Evolutionary conservation across 129 eudicot genomes (phyloP).

Genomic region (Lonicera japonica): DNA sequence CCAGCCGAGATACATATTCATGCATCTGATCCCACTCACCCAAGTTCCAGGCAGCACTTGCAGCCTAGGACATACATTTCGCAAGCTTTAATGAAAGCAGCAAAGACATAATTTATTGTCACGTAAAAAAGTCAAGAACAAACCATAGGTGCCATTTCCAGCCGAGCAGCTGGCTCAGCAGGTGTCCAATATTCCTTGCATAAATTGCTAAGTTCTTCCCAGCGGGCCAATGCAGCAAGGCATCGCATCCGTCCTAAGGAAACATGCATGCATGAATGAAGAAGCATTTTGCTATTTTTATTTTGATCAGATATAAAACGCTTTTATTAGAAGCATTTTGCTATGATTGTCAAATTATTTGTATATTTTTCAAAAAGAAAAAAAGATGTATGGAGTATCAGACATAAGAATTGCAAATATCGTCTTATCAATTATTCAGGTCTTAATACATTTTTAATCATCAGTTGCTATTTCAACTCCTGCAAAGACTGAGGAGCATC

Average conservation of each 20-base stretch:
- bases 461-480: too few relatives aligned
- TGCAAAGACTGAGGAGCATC: too few relatives aligned
- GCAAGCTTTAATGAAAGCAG: slow-evolving; percentile 8
- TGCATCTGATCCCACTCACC: slow-evolving; percentile 99
- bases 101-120: slow-evolving; percentile 1
- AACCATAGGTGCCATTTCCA: slow-evolving; percentile 99
- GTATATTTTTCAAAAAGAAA: too few relatives aligned
- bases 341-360: neutral
- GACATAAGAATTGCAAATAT: neutral
- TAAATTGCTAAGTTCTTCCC: slow-evolving; percentile 95
- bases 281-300: neutral
- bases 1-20: slow-evolving; percentile 85
- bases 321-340: neutral
- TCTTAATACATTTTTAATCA: too few relatives aligned
- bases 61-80: slow-evolving; percentile 53
- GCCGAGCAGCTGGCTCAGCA: slow-evolving; percentile 94
- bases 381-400: too few relatives aligned
- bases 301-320: too few relatives aligned
- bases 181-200: slow-evolving; percentile 96
- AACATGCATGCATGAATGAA: slow-evolving; percentile 6
- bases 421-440: too few relatives aligned
- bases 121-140: slow-evolving; percentile 11
- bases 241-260: slow-evolving; percentile 88
- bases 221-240: slow-evolving; percentile 97
- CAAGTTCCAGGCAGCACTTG: slow-evolving; percentile 98